Evolutionary conservation across 31 red algal species (phyloP), one percentile per base, ranked within the genome.

Genomic region (Asparagopsis taxiformis): DNA sequence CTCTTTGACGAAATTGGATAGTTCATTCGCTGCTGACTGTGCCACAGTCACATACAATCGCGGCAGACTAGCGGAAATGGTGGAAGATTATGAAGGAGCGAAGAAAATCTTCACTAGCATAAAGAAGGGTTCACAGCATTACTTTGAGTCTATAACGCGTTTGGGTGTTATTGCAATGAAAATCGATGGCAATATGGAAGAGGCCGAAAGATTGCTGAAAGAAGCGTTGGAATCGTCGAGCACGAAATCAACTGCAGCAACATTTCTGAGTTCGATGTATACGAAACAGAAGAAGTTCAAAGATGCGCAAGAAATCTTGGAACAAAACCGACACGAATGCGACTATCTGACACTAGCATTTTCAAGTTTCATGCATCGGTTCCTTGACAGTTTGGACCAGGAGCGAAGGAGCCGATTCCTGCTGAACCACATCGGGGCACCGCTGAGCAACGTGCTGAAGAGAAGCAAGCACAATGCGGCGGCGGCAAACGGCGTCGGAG

Each of bases 401-500:
- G 79, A 84, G 15, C 54, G 79, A 62, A 64, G 59, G 50, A 43
- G 33, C 21, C 66, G 79, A 3, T 84, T 84, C 43, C 33, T 84
- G 21, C 37, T 73, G 26, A 72, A 84, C 32, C 68, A 84, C 37
- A 84, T 84, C 55, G 79, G 68, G 29, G 59, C 35, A 1, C 79
- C 79, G n/a, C 30, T 84, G 22, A 44, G 63, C 32, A 54, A 21
- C 35, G 30, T 84, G 19, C 31, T 84, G 79, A 72, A 72, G 48
- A 19, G 68, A 3, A 84, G 68, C 31, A 70, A 62, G 13, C 79
- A 53, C 3, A 84, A 84, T 58, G 63, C 68, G 11, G 51, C 31
- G 6, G 79, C 79, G 30, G 79, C 79, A 23, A 84, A 84, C 44
- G 79, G 79, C 19, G 79, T 70, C 11, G 79, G 79, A 16, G 79